A percentile compares a stretch with the other conserved stretches of the same genome.
Conservation (phyloP, 108 stramenopile species). For the Cylindrotheca closterium region DNA sequence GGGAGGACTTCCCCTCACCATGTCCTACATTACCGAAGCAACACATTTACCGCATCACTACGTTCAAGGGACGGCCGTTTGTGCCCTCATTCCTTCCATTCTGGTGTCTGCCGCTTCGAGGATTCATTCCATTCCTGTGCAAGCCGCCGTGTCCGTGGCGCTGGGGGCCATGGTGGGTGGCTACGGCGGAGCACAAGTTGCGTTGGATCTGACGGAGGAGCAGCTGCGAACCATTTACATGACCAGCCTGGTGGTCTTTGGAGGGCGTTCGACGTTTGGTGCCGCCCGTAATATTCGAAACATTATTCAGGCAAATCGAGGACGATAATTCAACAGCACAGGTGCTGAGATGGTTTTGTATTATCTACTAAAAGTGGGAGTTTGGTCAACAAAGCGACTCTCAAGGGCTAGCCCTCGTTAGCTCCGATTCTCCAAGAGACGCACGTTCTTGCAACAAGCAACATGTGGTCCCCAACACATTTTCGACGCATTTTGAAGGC, state of each 20-base stretch:
- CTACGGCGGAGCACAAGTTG: conserved; percentile 17
- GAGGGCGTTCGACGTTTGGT: conserved; percentile 15
- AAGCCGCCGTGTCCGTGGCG: conserved; percentile 6
- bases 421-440: too few relatives aligned
- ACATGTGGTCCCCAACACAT: too few relatives aligned
- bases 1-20: conserved; percentile 24
- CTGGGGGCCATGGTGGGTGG: conserved; percentile 23
- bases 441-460: too few relatives aligned
- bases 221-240: conserved; percentile 22
- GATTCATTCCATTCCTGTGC: conserved; percentile 11
- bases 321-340: too few relatives aligned
- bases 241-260: conserved; percentile 24
- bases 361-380: too few relatives aligned
- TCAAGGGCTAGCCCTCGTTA: too few relatives aligned
- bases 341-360: too few relatives aligned
- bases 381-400: too few relatives aligned
- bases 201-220: conserved; percentile 13
- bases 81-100: conserved; percentile 17
- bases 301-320: not conserved
- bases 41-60: conserved; percentile 20
- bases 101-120: conserved; percentile 18
- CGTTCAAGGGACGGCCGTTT: conserved; percentile 29
- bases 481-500: too few relatives aligned
- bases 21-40: conserved; percentile 30
- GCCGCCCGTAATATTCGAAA: conserved; percentile 11